phyloP scores from a whole-genome alignment of 2,329 filamentous ascomycete species.

The Fusarium odoratissimum region DNA sequence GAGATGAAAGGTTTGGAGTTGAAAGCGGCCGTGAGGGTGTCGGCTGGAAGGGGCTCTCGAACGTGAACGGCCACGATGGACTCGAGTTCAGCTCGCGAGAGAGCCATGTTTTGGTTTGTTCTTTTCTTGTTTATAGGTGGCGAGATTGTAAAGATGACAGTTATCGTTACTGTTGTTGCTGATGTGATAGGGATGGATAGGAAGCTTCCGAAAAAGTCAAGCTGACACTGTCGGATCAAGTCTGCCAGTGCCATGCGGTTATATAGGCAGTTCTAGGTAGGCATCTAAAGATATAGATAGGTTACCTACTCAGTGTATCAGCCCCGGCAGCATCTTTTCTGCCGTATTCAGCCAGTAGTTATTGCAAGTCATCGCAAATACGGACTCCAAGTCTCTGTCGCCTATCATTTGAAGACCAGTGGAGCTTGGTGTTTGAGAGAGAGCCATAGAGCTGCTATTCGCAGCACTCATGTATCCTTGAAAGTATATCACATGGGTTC shows the following conservation, averaged over 20 bases:
- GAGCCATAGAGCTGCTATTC: neutral
- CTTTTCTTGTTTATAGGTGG: neutral
- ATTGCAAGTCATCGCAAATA: neutral
- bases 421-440: neutral
- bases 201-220: neutral
- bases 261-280: neutral
- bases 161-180: neutral
- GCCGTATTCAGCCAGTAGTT: neutral
- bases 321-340: neutral
- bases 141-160: neutral
- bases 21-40: slow-evolving; percentile 52
- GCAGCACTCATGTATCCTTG: neutral
- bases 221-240: slow-evolving; percentile 1
- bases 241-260: neutral
- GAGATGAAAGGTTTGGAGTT: slow-evolving; percentile 59
- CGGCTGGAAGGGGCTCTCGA: slow-evolving; percentile 51
- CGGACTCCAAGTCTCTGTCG: neutral
- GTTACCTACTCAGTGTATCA: neutral
- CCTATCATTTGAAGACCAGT: neutral
- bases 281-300: neutral
- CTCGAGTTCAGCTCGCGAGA: slow-evolving; percentile 45
- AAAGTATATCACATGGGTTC: too few species aligned
- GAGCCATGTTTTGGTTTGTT: slow-evolving; percentile 26
- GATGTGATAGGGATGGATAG: neutral
- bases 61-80: slow-evolving; percentile 58